Evolutionary conservation across 2,329 filamentous ascomycete genomes (phyloP), one percentile per base, ranked within the genome.

Genomic region (Paecilomyces fulvus): DNA sequence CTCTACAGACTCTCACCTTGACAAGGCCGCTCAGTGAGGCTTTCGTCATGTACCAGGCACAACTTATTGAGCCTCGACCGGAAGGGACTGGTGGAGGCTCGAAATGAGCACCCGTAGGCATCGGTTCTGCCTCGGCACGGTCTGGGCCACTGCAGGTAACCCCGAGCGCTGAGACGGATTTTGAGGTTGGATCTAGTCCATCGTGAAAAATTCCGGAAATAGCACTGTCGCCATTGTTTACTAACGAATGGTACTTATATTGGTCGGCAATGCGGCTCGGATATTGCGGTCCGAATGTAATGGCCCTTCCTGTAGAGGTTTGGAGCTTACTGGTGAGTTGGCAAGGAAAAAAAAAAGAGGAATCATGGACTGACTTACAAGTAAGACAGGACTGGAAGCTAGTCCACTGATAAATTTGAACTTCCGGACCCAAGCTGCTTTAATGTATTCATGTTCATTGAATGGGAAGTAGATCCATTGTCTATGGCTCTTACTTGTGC

Each of bases 171-270:
- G 49, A 51, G 37, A 59, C 54, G n/a, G 30, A 49, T 3, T 12
- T 52, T 1, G 11, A 30, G 2, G 10, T 17, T 23, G 53, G 55
- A 37, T 60, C 55, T 23, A 57, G 28, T 33, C 58, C 53, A 52
- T 60, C 28, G 51, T 63, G 54, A 51, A 61, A 57, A 14, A 63
- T 53, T 1, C 61, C 60, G 11, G 58, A 58, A 53, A 63, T 55
- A 48, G 50, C 31, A 50, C 60, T 54, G 30, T 61, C 54, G 10
- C 54, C 46, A 23, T 33, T n/a, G n/a, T 28, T 37, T 9, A 57
- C 49, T 28, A 63, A 55, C 28, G 58, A 50, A 21, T n/a, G n/a
- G 17, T 54, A 60, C 25, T 54, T 52, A 17, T 54, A 57, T 9
- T 11, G 3, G 53, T 58, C 14, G 11, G 20, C 21, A 21, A 48